These are phyloP conservation scores for Golubevia sp. DNA, from an alignment of 1,284 basidiomycete species.

Conservation along the genomic window DNA sequence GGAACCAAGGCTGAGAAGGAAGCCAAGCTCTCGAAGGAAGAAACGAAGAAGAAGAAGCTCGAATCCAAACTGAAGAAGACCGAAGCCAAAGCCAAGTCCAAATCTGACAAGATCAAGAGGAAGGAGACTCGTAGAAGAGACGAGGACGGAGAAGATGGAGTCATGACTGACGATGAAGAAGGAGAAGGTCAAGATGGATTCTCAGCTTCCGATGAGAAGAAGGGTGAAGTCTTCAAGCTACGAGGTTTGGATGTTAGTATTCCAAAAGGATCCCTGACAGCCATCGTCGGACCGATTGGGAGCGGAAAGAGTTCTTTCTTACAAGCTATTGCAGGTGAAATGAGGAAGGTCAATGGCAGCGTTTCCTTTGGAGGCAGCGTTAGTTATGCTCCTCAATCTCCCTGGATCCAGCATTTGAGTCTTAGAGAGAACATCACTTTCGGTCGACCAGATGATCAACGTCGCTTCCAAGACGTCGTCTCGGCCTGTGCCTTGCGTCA, in stretches of 20 bases:
- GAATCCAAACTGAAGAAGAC: constrained; percentile 8
- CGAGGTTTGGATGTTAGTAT: constrained; percentile 71
- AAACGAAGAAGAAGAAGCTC: constrained; percentile 7
- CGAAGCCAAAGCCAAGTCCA: constrained; percentile 2
- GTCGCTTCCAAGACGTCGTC: constrained; percentile 4
- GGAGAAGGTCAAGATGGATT: not conserved
- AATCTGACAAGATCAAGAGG: constrained; percentile 5
- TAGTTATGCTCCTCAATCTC: constrained; percentile 2
- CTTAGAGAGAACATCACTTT: constrained; percentile 18
- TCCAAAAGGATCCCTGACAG: constrained; percentile 74
- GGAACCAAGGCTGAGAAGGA: constrained; percentile 3
- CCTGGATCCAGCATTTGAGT: constrained; percentile 11
- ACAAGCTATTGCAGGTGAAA: constrained; percentile 15
- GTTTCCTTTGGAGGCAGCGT: constrained; percentile 10
- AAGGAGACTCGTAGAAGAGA: constrained; percentile 2
- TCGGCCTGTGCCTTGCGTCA: not conserved
- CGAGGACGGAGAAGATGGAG: constrained; percentile 1
- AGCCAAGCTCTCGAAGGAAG: constrained; percentile 1
- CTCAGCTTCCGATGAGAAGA: constrained; percentile 16
- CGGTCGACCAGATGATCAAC: constrained; percentile 8
- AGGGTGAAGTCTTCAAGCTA: constrained; percentile 69
- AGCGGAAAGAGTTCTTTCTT: constrained; percentile 68
- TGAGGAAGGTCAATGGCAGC: constrained; percentile 11
- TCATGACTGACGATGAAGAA: not conserved
- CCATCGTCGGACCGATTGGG: constrained; percentile 77